Evolutionary conservation across 129 eudicot genomes (phyloP), one percentile per base, ranked within the genome.

Genomic region (Helichrysum umbraculigerum): DNA sequence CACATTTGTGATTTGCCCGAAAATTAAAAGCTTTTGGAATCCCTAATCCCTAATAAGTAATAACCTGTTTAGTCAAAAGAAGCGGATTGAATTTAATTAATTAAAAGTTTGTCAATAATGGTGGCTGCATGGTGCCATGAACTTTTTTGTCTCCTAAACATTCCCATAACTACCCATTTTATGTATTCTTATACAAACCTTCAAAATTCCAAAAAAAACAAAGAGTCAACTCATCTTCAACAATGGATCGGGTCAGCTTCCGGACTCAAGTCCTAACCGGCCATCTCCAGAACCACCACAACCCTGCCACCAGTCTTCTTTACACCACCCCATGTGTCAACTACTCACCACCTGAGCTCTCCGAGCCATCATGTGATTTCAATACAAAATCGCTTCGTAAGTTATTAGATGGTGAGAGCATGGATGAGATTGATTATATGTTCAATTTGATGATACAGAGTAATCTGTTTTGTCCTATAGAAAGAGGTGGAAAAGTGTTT

Each of bases 281-380:
- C 21, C 98, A 86, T 83, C 86, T 92, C 76, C 57, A 75, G 76
- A 80, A 71, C 75, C 51, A 66, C 47, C 74, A 42, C 69, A 72
- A 74, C 8, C 63, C 73, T 28, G 62, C 77, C 8, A 25, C 15
- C 3, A 34, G 52, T 9, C 63, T 78, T 56, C 82, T 83, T 39
- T 63, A 15, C 15, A 10, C 79, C 5, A 50, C 84, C 21, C 82
- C 79, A 58, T 93, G 98, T 75, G 80, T 86, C 72, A 76, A 76
- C 66, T 91, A 94, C 91, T 71, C 85, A 41, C 93, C 96, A 21
- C 90, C 97, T 25, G 96, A 91, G 66, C 74, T 83, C 12, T 82
- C 84, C 11, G 92, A 84, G 69, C 73, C 72, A 8, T 61, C 37
- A 6, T 1, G 74, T 41, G 60, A 78, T 35, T 94, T 89, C 74